Percentiles rank a stretch among this genome's conserved stretches.
Evolutionary conservation across 441 rosid genomes (phyloP).

Genomic region (Euphorbia schlechtendalii): DNA sequence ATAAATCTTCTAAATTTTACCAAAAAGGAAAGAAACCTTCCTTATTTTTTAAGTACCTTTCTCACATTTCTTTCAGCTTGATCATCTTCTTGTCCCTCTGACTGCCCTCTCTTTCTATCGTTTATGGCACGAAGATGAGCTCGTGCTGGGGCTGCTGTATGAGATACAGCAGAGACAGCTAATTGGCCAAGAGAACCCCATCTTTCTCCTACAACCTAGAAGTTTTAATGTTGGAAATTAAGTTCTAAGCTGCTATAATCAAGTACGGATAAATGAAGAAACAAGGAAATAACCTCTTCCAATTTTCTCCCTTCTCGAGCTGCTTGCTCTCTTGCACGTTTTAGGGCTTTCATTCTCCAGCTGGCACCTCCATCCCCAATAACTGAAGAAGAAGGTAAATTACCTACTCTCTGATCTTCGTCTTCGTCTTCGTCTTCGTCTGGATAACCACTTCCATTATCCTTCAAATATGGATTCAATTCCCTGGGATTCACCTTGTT

Average conservation of each 20-base stretch:
- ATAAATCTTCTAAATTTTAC: no score
- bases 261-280: conserved; percentile 8
- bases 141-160: conserved; percentile 63
- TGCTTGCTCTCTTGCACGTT: conserved; percentile 87
- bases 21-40: background rate
- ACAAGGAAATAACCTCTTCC: conserved; percentile 41
- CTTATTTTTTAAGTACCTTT: no score
- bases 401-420: no score
- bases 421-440: conserved; percentile 54
- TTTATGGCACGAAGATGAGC: conserved; percentile 81
- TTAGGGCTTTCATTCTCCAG: conserved; percentile 86
- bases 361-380: conserved; percentile 96
- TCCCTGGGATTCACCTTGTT: conserved; percentile 60
- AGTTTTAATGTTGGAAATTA: conserved; percentile 16
- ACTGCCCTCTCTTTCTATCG: conserved; percentile 42
- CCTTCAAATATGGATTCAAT: conserved; percentile 71
- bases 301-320: conserved; percentile 66
- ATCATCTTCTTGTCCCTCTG: conserved; percentile 28
- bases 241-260: conserved; percentile 1
- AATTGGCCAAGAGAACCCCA: conserved; percentile 76
- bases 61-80: conserved; percentile 33
- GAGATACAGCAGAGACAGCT: conserved; percentile 62
- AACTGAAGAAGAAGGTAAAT: conserved; percentile 44
- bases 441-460: conserved; percentile 76
- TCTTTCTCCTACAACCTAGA: conserved; percentile 70